Evolutionary conservation across 2,329 filamentous ascomycete genomes (phyloP).

Genomic region (Fusarium sp.): DNA sequence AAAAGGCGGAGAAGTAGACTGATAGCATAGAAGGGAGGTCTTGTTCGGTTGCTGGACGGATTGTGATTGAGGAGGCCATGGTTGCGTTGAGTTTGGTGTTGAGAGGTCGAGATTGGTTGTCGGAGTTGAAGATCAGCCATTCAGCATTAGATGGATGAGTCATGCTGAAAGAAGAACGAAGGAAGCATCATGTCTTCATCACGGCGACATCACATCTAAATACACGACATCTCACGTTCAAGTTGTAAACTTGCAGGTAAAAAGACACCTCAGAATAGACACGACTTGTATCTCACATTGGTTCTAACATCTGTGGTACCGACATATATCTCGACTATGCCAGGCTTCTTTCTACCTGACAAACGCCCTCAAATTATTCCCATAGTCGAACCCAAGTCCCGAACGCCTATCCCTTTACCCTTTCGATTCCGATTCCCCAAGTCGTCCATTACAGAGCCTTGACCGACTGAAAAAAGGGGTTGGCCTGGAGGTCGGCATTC

Average conservation of each 20-base stretch:
- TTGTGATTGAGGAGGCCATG: conserved; percentile 25
- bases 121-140: neutral
- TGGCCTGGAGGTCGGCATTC: conserved; percentile 72
- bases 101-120: neutral
- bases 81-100: neutral
- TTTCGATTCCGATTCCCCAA: neutral
- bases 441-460: conserved; percentile 58
- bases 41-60: conserved; percentile 52
- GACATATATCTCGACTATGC: conserved; percentile 4
- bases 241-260: too few relatives aligned
- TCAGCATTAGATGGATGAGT: conserved; percentile 19
- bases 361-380: conserved; percentile 17
- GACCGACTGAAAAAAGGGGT: conserved; percentile 77
- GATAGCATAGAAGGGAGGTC: conserved; percentile 47
- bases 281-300: conserved; percentile 9
- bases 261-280: neutral
- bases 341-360: neutral
- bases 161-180: conserved; percentile 1
- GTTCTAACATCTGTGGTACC: neutral
- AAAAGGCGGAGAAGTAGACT: conserved; percentile 47
- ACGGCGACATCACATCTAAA: too few relatives aligned
- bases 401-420: conserved; percentile 17
- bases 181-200: neutral
- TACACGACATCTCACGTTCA: neutral
- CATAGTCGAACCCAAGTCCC: conserved; percentile 8